These are phyloP conservation scores for Mycena crocata DNA, from an alignment of 768 basidiomycete species.

Conservation along the genomic window DNA sequence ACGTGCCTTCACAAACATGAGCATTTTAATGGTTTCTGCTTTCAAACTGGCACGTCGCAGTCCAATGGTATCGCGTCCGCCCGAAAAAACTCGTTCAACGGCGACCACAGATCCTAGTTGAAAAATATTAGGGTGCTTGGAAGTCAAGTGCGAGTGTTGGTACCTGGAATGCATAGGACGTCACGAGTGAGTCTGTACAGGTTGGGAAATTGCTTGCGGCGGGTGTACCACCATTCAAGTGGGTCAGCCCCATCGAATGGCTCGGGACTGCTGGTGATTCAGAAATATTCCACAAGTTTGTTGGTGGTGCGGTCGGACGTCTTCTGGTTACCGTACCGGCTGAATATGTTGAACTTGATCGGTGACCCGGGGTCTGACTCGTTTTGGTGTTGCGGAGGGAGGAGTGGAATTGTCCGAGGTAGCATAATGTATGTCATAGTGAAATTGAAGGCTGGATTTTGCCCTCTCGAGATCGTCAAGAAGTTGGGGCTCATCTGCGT, in stretches of 20 bases:
- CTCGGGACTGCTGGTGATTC: conserved; percentile 14
- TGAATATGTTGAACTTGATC: background rate
- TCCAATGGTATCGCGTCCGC: background rate
- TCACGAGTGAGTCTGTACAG: conserved; percentile 34
- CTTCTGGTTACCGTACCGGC: background rate
- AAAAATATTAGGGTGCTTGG: background rate
- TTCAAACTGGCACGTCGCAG: background rate
- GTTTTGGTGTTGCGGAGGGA: background rate
- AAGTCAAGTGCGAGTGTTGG: background rate
- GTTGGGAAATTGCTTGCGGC: conserved; percentile 35
- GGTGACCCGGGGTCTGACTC: background rate
- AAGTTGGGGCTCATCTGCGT: background rate
- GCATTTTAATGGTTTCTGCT: background rate
- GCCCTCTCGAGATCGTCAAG: background rate
- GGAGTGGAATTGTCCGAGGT: background rate
- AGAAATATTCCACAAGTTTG: conserved; percentile 34
- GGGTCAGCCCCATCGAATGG: conserved; percentile 31
- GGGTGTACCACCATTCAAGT: conserved; percentile 35
- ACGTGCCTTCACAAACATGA: background rate
- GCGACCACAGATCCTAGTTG: background rate
- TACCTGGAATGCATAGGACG: conserved; percentile 37
- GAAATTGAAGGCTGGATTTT: background rate
- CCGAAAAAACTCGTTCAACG: background rate
- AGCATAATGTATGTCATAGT: background rate
- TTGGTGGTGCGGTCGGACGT: background rate